Conservation (phyloP, 805 yeast genomes). For the Sporopachydermia quercuum region DNA sequence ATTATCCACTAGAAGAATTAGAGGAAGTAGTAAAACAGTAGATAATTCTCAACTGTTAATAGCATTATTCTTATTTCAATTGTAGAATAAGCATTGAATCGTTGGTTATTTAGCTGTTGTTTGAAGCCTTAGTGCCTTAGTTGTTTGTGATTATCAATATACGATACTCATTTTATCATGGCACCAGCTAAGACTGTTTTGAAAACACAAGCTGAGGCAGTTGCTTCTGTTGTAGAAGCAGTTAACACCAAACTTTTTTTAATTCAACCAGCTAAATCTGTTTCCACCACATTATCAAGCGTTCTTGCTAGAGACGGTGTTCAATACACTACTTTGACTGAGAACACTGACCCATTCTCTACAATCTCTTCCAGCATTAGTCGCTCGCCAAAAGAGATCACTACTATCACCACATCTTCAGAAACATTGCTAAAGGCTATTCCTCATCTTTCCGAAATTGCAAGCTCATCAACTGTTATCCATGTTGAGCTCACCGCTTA, state of each 20-base stretch:
- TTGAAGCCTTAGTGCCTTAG: too few species aligned
- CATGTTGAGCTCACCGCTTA: slow-evolving; percentile 35
- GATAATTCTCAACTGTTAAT: too few species aligned
- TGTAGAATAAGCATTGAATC: too few species aligned
- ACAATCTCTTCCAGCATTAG: slow-evolving; percentile 23
- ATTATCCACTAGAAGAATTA: too few species aligned
- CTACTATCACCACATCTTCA: slow-evolving; percentile 40
- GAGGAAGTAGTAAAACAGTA: too few species aligned
- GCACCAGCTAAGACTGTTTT: too few species aligned
- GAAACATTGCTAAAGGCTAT: slow-evolving; percentile 38
- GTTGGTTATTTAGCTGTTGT: too few species aligned
- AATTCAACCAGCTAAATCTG: slow-evolving; percentile 33
- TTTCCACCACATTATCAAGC: slow-evolving; percentile 19
- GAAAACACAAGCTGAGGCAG: slow-evolving; percentile 9
- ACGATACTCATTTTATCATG: too few species aligned
- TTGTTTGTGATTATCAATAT: too few species aligned
- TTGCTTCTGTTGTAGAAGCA: slow-evolving; percentile 18
- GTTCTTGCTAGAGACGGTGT: slow-evolving; percentile 9
- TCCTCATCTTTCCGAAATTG: slow-evolving; percentile 36
- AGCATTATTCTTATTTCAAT: too few species aligned
- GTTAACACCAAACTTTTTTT: slow-evolving; percentile 24
- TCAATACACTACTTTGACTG: slow-evolving; percentile 17
- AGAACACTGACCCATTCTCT: slow-evolving; percentile 39
- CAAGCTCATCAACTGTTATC: slow-evolving; percentile 32
- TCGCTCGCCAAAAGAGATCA: slow-evolving; percentile 12